Evolutionary conservation across 768 basidiomycete species (phyloP), one percentile per base, ranked within the genome.

Genomic region (Suillus americanus): DNA sequence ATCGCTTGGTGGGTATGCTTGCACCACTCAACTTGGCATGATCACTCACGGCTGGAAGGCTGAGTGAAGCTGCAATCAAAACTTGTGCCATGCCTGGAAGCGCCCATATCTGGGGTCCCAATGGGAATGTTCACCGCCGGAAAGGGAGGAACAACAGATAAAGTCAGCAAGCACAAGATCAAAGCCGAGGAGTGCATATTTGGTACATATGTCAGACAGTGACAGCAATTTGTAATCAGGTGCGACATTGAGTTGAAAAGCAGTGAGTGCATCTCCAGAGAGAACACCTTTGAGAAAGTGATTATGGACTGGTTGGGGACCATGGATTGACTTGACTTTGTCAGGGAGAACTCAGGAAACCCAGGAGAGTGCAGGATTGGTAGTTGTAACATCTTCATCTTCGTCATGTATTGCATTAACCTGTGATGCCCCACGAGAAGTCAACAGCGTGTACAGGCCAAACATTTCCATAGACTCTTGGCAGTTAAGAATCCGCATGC

Each of bases 401-500:
- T 45, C 20, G 3, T 6, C 5, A 12, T n/a, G 23, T 8, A 61
- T 46, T 23, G 23, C 41, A 48, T 61, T 61, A 6, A 18, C 23
- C 18, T 48, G 16, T 13, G 38, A 14, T 7, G 10, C 20, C 23
- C 33, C 16, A 3, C 18, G 41, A 25, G 60, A 61, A 25, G 14
- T 35, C 33, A 45, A 43, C 14, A 61, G 60, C 7, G 43, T 7
- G 23, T 50, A 61, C 13, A 61, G 69, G 37, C 72, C 68, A 63
- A 80, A 80, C 0, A 61, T 35, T 3, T 65, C 55, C 37, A 72
- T 60, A 65, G 75, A 77, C 9, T 79, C 77, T 3, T 51, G 23
- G 2, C 72, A 70, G 53, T 79, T 75, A 13, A 81, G 64, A 53
- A 69, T 62, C 3, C 71, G 67, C 41, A 73, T 73, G 38, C 79